phyloP scores from a whole-genome alignment of 805 yeast species.

The Wickerhamomyces canadensis region DNA sequence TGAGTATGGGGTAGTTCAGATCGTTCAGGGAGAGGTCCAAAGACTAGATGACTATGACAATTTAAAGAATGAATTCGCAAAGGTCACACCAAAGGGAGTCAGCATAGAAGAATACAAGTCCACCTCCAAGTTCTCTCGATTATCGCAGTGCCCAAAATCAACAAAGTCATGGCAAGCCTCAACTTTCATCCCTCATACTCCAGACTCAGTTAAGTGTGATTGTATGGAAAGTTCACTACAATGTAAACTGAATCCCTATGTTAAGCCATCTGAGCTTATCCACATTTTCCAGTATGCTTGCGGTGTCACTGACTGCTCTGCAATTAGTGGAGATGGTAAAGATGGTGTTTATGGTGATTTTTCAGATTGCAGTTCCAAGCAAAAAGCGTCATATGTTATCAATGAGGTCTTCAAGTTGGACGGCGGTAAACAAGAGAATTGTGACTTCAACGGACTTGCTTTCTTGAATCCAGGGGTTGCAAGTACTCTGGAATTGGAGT shows the following conservation, averaged over 20 bases:
- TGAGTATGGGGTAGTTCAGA: slow-evolving; percentile 63
- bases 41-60: slow-evolving; percentile 56
- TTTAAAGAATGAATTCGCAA: slow-evolving; percentile 46
- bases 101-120: slow-evolving; percentile 24
- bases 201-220: slow-evolving; percentile 52
- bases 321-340: slow-evolving; percentile 52
- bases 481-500: slow-evolving; percentile 5
- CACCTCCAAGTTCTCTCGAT: slow-evolving; percentile 21
- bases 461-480: slow-evolving; percentile 10
- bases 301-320: slow-evolving; percentile 50
- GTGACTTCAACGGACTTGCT: slow-evolving; percentile 23
- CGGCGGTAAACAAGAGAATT: slow-evolving; percentile 28
- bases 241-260: slow-evolving; percentile 50
- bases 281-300: slow-evolving; percentile 56
- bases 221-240: slow-evolving; percentile 50
- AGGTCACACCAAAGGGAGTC: slow-evolving; percentile 42
- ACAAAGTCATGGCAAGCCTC: slow-evolving; percentile 58
- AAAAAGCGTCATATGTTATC: slow-evolving; percentile 55
- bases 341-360: slow-evolving; percentile 59
- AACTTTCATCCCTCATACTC: slow-evolving; percentile 59
- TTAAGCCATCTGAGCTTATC: slow-evolving; percentile 43
- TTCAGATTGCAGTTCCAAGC: slow-evolving; percentile 61
- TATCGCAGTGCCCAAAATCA: slow-evolving; percentile 46
- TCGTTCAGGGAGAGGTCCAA: slow-evolving; percentile 37
- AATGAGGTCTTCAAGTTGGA: slow-evolving; percentile 52